Base-by-base conservation (phyloP, 2,329 filamentous ascomycete genomes). In the Botrytis aclada region DNA sequence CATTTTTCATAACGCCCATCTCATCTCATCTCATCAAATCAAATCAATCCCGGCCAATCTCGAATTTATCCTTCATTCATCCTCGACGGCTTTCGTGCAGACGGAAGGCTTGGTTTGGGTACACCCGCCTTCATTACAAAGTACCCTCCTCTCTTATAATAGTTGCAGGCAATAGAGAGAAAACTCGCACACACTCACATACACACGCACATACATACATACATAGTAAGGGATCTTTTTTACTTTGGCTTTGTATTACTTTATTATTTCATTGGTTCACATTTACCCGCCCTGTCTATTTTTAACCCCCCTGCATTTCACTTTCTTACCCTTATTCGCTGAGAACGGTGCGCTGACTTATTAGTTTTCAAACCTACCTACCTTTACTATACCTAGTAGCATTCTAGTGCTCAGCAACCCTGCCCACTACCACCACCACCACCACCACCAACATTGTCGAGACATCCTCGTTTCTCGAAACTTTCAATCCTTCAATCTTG, bases 401-500 rank as follows among this genome's bases (percentile, higher is more conserved):
- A 54, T 54, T 54, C 51, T 54, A 54, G 51, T 54, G n/a, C 51
- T 58, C 61, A 71, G 47, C 25, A 58, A 61, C 70, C 70, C 70
- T 67, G 70, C 51, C 25, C 34, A 29, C n/a, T 18, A 61, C 58
- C 58, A 62, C 60, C 61, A 71, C 39, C 39, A 58, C 29, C 51
- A 62, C 60, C 61, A 71, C 61, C 63, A 66, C 62, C 70, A 72
- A 69, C 64, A 72, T 41, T 51, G 41, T 69, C 71, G 41, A 72
- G 64, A 72, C 62, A 51, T 67, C 70, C 56, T 72, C 70, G 70
- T 71, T 65, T 71, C 69, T 65, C 69, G 60, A 71, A 71, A 58
- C 69, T 65, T 47, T 65, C 47, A 71, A 71, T 71, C 69, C 69
- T 71, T 71, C 69, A 65, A 71, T 64, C 45, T 71, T 71, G 69